A percentile compares a stretch with the other conserved stretches of the same genome.
Conservation (phyloP, 805 yeast species). For the Isabelozyma rhagii region DNA sequence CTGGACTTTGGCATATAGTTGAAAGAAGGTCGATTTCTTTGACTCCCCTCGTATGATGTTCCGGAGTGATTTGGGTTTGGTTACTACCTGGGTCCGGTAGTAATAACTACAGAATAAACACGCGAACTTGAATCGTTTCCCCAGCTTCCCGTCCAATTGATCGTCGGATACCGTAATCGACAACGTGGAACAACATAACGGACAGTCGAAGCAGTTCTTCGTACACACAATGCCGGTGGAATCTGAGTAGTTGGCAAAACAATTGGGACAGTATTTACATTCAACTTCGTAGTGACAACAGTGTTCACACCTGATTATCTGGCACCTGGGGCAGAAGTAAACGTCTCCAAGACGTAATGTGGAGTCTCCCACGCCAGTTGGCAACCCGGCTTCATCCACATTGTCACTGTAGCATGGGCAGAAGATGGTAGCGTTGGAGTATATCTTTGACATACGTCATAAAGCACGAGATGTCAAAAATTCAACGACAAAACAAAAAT, state of each 20-base stretch:
- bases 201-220: slow-evolving; percentile 41
- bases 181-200: slow-evolving; percentile 27
- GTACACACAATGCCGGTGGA: slow-evolving; percentile 21
- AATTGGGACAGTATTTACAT: slow-evolving; percentile 34
- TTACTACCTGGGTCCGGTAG: slow-evolving; percentile 33
- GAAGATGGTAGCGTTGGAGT: slow-evolving; percentile 17
- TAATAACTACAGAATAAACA: slow-evolving; percentile 36
- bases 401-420: slow-evolving; percentile 9
- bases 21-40: background rate
- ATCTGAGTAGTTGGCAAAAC: slow-evolving; percentile 33
- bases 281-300: slow-evolving; percentile 23
- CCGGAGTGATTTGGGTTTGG: slow-evolving; percentile 39
- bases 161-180: slow-evolving; percentile 15
- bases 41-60: slow-evolving; percentile 13
- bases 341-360: slow-evolving; percentile 17
- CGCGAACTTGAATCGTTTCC: slow-evolving; percentile 35
- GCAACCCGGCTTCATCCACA: background rate
- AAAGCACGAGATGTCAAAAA: too few species aligned
- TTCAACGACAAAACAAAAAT: too few species aligned
- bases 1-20: background rate
- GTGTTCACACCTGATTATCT: slow-evolving; percentile 20
- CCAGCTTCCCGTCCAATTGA: slow-evolving; percentile 10
- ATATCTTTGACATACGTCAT: slow-evolving; percentile 18
- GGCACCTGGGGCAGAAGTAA: slow-evolving; percentile 38
- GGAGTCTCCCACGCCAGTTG: background rate